Evolutionary conservation across 768 basidiomycete species (phyloP).

Genomic region (Psilocybe sp.): DNA sequence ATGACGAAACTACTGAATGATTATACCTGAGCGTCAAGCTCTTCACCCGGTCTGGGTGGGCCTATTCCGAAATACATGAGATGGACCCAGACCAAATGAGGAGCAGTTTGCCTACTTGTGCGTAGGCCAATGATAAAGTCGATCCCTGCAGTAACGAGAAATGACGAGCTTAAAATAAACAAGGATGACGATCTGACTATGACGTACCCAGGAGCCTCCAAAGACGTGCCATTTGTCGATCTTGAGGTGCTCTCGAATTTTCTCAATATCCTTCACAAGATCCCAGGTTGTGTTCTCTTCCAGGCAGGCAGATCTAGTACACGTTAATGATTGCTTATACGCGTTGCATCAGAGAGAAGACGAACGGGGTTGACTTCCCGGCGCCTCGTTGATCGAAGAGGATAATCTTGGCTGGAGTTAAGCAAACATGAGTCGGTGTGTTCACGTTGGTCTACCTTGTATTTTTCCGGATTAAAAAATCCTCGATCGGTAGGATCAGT

Average conservation of each 20-base stretch:
- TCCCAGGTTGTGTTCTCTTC: conserved; percentile 95
- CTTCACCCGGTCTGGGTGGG: conserved; percentile 79
- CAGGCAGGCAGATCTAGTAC: conserved; percentile 59
- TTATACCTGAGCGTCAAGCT: conserved; percentile 70
- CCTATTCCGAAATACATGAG: conserved; percentile 31
- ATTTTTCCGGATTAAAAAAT: conserved; percentile 84
- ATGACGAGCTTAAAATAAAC: neutral
- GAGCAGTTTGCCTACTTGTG: conserved; percentile 51
- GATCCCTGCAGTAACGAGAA: conserved; percentile 58
- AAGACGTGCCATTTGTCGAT: conserved; percentile 94
- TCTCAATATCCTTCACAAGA: conserved; percentile 88
- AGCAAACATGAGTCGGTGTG: neutral
- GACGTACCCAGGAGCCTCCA: conserved; percentile 82
- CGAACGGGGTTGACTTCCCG: conserved; percentile 83
- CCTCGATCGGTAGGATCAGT: conserved; percentile 61
- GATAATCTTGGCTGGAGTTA: conserved; percentile 53
- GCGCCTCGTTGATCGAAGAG: conserved; percentile 89
- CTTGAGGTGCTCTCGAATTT: conserved; percentile 66
- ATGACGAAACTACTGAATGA: neutral
- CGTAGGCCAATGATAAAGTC: conserved; percentile 81
- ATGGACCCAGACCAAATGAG: neutral
- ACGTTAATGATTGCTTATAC: neutral
- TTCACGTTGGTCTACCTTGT: conserved; percentile 51
- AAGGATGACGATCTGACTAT: neutral
- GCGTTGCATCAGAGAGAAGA: conserved; percentile 5